These are phyloP conservation scores for Alternaria infectoria DNA, from an alignment of 2,329 filamentous ascomycete species.

Conservation along the genomic window DNA sequence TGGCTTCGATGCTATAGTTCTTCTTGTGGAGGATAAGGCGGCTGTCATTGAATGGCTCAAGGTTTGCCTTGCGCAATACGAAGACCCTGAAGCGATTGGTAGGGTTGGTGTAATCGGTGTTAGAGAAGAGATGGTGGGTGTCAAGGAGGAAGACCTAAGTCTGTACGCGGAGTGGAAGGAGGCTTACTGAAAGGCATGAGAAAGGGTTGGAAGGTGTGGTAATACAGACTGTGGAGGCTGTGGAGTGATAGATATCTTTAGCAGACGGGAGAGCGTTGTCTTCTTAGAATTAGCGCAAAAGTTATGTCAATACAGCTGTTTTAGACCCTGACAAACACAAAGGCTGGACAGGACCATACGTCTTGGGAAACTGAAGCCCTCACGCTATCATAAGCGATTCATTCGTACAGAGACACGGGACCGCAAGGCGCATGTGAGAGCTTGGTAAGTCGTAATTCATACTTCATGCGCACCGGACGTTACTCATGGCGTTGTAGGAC, in stretches of 20 bases:
- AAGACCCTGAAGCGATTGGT: slow-evolving; percentile 47
- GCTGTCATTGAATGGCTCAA: slow-evolving; percentile 67
- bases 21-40: slow-evolving; percentile 77
- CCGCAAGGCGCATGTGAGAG: background rate
- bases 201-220: background rate
- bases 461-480: background rate
- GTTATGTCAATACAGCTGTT: background rate
- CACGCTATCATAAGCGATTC: background rate
- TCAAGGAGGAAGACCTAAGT: slow-evolving; percentile 50
- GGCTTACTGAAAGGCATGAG: background rate
- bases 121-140: slow-evolving; percentile 75
- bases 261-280: background rate
- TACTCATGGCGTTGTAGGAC: background rate
- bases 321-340: background rate
- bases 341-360: background rate
- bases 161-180: slow-evolving; percentile 51
- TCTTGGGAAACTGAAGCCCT: background rate
- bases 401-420: background rate
- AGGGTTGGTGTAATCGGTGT: slow-evolving; percentile 73
- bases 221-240: background rate
- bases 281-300: slow-evolving; percentile 4
- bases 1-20: slow-evolving; percentile 85
- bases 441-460: background rate
- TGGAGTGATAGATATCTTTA: background rate
- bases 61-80: slow-evolving; percentile 71